phyloP scores from a whole-genome alignment of 139 green algal species.

The Picochlorum sp. region DNA sequence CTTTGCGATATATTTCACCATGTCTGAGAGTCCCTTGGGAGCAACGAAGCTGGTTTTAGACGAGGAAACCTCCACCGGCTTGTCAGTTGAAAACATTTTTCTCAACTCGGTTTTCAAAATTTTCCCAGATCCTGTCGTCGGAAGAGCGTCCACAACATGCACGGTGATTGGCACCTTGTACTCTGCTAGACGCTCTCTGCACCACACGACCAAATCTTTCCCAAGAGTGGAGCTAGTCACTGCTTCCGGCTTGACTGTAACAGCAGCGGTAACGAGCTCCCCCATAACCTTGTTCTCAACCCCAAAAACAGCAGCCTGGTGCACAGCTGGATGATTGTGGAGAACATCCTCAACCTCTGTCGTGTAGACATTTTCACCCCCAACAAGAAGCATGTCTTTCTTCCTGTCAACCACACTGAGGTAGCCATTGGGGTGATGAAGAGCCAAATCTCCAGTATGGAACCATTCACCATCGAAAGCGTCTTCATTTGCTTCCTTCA shows the following conservation, averaged over 20 bases:
- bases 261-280: constrained; percentile 36
- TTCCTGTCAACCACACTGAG: constrained; percentile 73
- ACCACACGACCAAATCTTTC: constrained; percentile 59
- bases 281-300: constrained; percentile 65
- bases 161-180: constrained; percentile 72
- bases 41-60: not conserved
- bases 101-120: constrained; percentile 68
- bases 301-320: constrained; percentile 69
- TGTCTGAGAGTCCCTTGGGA: not conserved
- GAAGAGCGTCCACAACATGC: constrained; percentile 56
- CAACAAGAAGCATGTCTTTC: constrained; percentile 83
- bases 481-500: constrained; percentile 33
- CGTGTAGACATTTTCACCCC: constrained; percentile 85
- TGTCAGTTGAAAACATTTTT: constrained; percentile 19
- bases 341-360: constrained; percentile 81
- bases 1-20: not conserved
- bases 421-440: constrained; percentile 40
- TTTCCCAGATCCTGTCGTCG: constrained; percentile 72
- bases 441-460: constrained; percentile 65
- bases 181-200: constrained; percentile 47
- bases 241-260: constrained; percentile 26
- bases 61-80: not conserved
- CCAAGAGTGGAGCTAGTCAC: not conserved
- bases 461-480: constrained; percentile 63
- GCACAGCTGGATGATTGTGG: constrained; percentile 49